Conservation (phyloP, 1,284 basidiomycete species). For the Ustilago bromivora region DNA sequence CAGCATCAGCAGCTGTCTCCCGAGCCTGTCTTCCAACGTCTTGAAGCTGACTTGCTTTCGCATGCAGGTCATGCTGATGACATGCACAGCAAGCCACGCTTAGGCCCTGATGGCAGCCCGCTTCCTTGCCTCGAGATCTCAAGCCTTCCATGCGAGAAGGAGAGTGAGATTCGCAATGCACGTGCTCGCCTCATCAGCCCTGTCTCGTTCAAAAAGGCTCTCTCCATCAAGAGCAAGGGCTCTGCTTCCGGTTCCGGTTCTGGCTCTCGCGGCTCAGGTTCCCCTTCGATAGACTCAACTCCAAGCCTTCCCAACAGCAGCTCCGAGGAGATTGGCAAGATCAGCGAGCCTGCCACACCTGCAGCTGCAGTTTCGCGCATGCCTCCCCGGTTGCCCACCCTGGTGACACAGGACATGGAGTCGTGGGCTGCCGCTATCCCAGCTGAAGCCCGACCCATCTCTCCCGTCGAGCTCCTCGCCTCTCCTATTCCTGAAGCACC, state of each 20-base stretch:
- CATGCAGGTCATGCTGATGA: constrained; percentile 9
- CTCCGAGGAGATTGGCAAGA: constrained; percentile 30
- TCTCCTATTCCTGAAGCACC: constrained; percentile 10
- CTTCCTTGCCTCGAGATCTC: constrained; percentile 32
- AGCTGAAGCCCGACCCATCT: constrained; percentile 22
- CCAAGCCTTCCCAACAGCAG: constrained; percentile 35
- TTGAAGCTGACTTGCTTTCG: constrained; percentile 33
- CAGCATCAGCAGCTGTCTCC: constrained; percentile 12
- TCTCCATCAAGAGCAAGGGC: constrained; percentile 33
- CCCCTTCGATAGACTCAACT: constrained; percentile 18
- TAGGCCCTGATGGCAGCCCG: constrained; percentile 18
- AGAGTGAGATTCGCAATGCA: constrained; percentile 20
- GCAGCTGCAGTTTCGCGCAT: background rate
- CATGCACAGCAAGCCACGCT: constrained; percentile 9
- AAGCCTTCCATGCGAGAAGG: constrained; percentile 43
- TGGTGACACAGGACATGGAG: constrained; percentile 26
- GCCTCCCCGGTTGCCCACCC: constrained; percentile 4
- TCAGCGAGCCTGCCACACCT: constrained; percentile 9
- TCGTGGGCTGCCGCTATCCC: constrained; percentile 33
- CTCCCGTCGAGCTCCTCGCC: constrained; percentile 4
- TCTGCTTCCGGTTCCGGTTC: constrained; percentile 14
- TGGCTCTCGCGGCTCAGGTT: constrained; percentile 22
- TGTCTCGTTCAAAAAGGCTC: constrained; percentile 41
- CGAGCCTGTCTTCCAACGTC: constrained; percentile 41
- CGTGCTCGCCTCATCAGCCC: constrained; percentile 40